A percentile compares a stretch with the other conserved stretches of the same genome.
Evolutionary conservation across 2,329 filamentous ascomycete genomes (phyloP).

Genomic region (Macrophomina phaseolina): DNA sequence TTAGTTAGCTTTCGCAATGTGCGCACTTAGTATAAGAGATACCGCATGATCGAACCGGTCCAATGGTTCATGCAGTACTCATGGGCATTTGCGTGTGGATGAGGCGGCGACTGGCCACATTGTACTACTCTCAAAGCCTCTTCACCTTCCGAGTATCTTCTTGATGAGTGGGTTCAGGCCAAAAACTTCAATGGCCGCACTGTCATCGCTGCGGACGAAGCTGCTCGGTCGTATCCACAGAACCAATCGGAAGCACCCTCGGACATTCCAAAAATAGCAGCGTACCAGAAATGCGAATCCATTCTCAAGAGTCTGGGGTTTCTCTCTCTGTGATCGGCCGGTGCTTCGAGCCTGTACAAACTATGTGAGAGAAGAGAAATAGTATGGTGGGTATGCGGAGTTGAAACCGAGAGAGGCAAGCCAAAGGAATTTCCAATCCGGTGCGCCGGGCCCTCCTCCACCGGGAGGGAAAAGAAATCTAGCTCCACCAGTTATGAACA

Average conservation of each 20-base stretch:
- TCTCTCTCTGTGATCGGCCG: not conserved
- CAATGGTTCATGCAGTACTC: too few relatives aligned
- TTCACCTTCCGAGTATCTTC: too few relatives aligned
- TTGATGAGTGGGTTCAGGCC: too few relatives aligned
- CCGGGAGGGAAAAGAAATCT: conserved; percentile 3
- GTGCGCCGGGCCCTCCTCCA: not conserved
- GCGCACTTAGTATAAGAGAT: too few relatives aligned
- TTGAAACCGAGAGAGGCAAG: conserved; percentile 11
- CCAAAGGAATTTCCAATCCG: not conserved
- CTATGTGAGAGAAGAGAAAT: conserved; percentile 1
- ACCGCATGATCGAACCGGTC: too few relatives aligned
- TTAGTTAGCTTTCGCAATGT: too few relatives aligned
- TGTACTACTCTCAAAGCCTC: too few relatives aligned
- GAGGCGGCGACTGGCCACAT: too few relatives aligned
- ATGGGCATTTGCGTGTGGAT: too few relatives aligned
- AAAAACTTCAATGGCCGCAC: too few relatives aligned
- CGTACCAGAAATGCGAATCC: not conserved
- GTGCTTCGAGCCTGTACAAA: conserved; percentile 16
- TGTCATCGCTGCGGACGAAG: too few relatives aligned
- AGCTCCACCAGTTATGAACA: not conserved
- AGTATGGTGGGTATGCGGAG: conserved; percentile 8
- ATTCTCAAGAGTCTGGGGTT: conserved; percentile 8
- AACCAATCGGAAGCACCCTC: not conserved
- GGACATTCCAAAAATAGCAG: not conserved
- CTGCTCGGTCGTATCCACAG: too few relatives aligned